These are phyloP conservation scores for Prototheca wickerhamii DNA, from an alignment of 163 green algal species.

Conservation along the genomic window DNA sequence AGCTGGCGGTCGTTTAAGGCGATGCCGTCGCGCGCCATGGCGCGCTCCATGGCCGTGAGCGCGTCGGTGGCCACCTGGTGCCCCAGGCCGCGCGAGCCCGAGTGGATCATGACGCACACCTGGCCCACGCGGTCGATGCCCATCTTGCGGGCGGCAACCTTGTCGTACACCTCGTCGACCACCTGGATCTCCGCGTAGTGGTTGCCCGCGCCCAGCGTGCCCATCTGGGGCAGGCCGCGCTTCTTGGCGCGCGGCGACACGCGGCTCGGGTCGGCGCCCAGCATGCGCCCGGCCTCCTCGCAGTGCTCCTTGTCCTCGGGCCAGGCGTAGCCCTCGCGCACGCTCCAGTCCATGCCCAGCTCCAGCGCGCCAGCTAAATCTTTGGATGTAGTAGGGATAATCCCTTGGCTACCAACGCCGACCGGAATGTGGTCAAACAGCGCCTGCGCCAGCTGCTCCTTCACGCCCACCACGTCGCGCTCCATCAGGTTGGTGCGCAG, in stretches of 20 bases:
- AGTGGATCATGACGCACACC: slow-evolving; percentile 83
- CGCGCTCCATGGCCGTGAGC: slow-evolving; percentile 73
- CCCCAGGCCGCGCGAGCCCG: slow-evolving; percentile 67
- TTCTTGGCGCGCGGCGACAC: slow-evolving; percentile 77
- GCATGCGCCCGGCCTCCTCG: slow-evolving; percentile 86
- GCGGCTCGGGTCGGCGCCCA: slow-evolving; percentile 59
- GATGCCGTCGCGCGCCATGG: slow-evolving; percentile 75
- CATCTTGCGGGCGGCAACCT: slow-evolving; percentile 68
- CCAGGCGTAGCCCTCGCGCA: slow-evolving; percentile 77
- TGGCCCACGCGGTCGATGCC: slow-evolving; percentile 67
- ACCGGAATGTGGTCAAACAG: slow-evolving; percentile 94
- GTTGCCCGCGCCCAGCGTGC: slow-evolving; percentile 86
- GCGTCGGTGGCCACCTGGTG: slow-evolving; percentile 85
- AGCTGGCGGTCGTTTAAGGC: slow-evolving; percentile 79
- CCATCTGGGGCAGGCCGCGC: slow-evolving; percentile 82
- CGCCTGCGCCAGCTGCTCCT: slow-evolving; percentile 69
- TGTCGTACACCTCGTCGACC: slow-evolving; percentile 81
- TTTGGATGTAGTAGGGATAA: slow-evolving; percentile 69
- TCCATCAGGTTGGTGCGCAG: slow-evolving; percentile 71
- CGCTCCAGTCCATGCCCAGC: slow-evolving; percentile 81
- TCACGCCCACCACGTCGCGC: slow-evolving; percentile 50
- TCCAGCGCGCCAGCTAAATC: slow-evolving; percentile 69
- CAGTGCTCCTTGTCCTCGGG: slow-evolving; percentile 90
- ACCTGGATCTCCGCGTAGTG: slow-evolving; percentile 90
- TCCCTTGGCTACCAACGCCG: slow-evolving; percentile 72